phyloP scores from a whole-genome alignment of 345 rosid species.

The Eucalyptus melliodora region DNA sequence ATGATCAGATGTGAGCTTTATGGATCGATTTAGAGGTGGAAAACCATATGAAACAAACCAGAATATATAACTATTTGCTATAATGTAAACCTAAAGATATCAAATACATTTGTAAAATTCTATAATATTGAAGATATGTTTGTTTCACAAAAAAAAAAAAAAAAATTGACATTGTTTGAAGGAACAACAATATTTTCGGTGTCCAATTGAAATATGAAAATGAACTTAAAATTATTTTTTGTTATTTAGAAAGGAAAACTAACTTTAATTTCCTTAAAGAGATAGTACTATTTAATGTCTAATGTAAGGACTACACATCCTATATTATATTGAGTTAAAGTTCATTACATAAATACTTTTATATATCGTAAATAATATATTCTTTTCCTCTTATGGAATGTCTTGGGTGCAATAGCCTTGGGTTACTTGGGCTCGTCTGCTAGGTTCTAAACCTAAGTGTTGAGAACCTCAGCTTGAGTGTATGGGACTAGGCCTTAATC shows the following conservation, averaged over 20 bases:
- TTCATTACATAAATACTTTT: not conserved
- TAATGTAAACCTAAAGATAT: too few relatives aligned
- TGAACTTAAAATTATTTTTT: not conserved
- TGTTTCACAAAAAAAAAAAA: not conserved
- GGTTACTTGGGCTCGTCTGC: not conserved
- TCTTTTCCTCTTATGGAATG: not conserved
- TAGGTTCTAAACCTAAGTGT: not conserved
- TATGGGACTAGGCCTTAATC: not conserved
- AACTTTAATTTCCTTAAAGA: not conserved
- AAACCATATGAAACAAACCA: not conserved
- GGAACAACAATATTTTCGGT: not conserved
- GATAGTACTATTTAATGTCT: not conserved
- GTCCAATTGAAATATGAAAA: not conserved
- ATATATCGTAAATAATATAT: not conserved
- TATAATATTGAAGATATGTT: not conserved
- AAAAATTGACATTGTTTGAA: not conserved
- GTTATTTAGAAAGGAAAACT: not conserved
- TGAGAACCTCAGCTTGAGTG: not conserved
- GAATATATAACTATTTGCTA: not conserved
- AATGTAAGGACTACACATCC: not conserved
- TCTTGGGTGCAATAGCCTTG: not conserved
- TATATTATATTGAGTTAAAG: not conserved
- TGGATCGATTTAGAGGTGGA: not conserved
- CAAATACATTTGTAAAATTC: not conserved
- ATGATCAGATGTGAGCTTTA: not conserved